Evolutionary conservation across 2,329 filamentous ascomycete genomes (phyloP), one percentile per base, ranked within the genome.

Genomic region (Pseudocercospora fijiensis): DNA sequence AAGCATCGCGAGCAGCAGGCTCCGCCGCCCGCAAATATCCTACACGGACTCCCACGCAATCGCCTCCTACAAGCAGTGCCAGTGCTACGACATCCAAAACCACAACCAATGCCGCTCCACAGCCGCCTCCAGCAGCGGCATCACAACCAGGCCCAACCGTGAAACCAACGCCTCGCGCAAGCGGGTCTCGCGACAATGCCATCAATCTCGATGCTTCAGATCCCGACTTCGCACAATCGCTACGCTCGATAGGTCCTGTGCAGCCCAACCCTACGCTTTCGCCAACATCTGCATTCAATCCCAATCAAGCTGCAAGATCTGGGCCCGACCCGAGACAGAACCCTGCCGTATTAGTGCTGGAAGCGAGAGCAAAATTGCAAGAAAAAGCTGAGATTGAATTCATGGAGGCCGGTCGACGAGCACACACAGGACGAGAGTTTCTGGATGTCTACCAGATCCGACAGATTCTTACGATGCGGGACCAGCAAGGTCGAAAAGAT

Each of bases 141-240:
- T 60, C 71, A 58, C 63, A 71, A 58, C 72, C 75, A 37, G 80
- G 80, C 43, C 79, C 79, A 57, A 77, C 72, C 20, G 78, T 79
- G 18, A 78, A 75, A 65, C 79, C 76, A 41, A 73, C 74, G 62
- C 74, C 73, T 16, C 77, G 75, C 67, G 78, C 79, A 33, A 77
- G 74, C 57, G 70, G 69, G 33, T 70, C 70, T 2, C 76, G 77
- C 60, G 76, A 77, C 57, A 75, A 79, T 73, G 84, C 82, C 57
- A 83, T 88, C 66, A 83, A 87, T 69, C 80, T 85, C 71, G 86
- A 88, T 72, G 85, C 81, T 61, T 82, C 81, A 63, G 86, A 88
- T 72, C 85, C 85, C 1, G 80, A 84, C 72, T 94, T 83, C 85
- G 90, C 93, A 82, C 88, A 86, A 74, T 96, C 92, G 68, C 90